Conservation (phyloP, 2,329 filamentous ascomycete species). For the Paecilomyces sp. region DNA sequence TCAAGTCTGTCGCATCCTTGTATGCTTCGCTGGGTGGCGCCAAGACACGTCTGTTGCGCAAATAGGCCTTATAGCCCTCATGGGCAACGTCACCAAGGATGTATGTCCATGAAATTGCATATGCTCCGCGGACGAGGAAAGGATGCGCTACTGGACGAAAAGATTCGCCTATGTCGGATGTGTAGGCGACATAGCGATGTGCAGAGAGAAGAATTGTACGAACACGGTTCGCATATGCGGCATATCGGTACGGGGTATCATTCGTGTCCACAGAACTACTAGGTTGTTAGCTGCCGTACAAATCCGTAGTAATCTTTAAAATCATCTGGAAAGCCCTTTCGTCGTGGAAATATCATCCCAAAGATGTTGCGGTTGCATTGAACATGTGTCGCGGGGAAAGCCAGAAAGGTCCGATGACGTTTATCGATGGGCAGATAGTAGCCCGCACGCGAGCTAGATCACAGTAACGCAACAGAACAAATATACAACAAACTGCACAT, state of each 20-base stretch:
- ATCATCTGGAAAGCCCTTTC: not conserved
- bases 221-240: conserved; percentile 79
- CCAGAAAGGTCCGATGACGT: not conserved
- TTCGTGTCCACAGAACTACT: conserved; percentile 69
- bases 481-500: conserved; percentile 31
- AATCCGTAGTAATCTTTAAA: not conserved
- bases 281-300: conserved; percentile 7
- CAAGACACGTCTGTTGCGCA: conserved; percentile 69
- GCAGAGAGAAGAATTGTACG: conserved; percentile 83
- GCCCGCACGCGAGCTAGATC: not conserved
- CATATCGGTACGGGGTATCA: conserved; percentile 80
- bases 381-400: not conserved
- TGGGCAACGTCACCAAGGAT: conserved; percentile 82
- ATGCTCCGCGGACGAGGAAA: conserved; percentile 70
- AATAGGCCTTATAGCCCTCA: conserved; percentile 93
- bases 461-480: not conserved
- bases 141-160: conserved; percentile 92
- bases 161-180: conserved; percentile 90
- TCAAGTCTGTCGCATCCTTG: conserved; percentile 28
- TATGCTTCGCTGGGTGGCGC: conserved; percentile 56
- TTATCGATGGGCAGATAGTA: not conserved
- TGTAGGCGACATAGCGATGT: conserved; percentile 95
- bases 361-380: not conserved
- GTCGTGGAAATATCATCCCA: not conserved
- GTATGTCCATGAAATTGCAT: conserved; percentile 89